Conservation (phyloP, 345 rosid species). For the Eucalyptus sideroxylon region DNA sequence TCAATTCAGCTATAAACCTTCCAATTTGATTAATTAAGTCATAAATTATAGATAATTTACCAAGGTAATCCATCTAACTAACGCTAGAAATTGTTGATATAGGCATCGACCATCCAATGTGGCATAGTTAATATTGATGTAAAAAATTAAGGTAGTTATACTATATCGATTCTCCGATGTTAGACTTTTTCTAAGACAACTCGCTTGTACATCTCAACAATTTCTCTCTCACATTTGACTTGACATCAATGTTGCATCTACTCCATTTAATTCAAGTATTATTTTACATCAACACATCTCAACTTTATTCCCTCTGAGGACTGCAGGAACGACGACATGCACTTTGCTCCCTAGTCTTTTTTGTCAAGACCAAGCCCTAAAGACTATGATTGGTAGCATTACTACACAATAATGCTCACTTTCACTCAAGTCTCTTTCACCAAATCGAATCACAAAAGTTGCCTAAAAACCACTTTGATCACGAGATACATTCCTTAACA, state of each 20-base stretch:
- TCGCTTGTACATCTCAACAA: no score
- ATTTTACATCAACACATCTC: neutral
- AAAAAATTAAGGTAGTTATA: no score
- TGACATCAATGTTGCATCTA: neutral
- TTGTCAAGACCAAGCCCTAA: no score
- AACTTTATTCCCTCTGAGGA: neutral
- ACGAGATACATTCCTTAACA: neutral
- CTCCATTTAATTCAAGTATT: neutral
- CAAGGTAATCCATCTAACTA: accelerated
- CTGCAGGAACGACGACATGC: accelerated
- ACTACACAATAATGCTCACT: neutral
- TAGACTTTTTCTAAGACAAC: accelerated
- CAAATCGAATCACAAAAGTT: no score
- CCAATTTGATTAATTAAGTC: accelerated
- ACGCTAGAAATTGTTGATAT: accelerated
- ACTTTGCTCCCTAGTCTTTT: neutral
- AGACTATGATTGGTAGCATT: accelerated
- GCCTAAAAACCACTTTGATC: neutral
- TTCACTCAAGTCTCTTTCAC: neutral
- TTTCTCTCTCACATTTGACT: no score
- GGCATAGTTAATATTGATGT: accelerated
- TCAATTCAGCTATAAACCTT: accelerated
- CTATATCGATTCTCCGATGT: accelerated
- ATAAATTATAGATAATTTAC: no score
- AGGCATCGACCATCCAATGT: accelerated